Base-by-base conservation (phyloP, 345 rosid species). In the Toxicodendron radicans region DNA sequence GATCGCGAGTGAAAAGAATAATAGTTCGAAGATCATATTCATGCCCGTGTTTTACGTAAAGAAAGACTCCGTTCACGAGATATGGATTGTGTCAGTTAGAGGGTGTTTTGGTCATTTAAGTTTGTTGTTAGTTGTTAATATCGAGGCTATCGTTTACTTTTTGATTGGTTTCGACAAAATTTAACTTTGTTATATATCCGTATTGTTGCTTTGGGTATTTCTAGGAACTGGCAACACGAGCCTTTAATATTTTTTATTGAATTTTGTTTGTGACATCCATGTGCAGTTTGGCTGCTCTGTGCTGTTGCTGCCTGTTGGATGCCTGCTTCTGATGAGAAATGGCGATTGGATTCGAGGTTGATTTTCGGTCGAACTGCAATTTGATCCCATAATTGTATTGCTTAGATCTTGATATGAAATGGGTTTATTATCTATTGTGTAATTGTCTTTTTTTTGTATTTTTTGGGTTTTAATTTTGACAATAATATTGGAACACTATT, bases 261-360 rank as follows among this genome's bases (percentile, higher is more conserved):
- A n/a, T n/a, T n/a, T n/a, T n/a, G n/a, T n/a, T 48, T 12, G 52
- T 38, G 43, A 38, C 8, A n/a, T n/a, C n/a, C n/a, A 18, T 21
- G 18, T 32, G 74, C 84, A 87, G 91, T 74, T 80, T 85, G 79
- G 87, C 88, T 74, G 90, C 76, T 46, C 43, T 82, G 9, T 82
- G 85, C 74, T 82, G 85, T 24, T 82, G 85, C 69, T 82, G 85
- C 60, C 73, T 79, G 9, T 64, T 82, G 75, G 83, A 80, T 3
- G 80, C 83, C 5, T 73, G 84, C 76, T 83, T 87, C 83, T 87
- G 84, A 87, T 18, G 58, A 59, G 71, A 72, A 76, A 78, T 7
- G 57, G 71, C 21, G n/a, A n/a, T n/a, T n/a, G n/a, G n/a, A n/a
- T n/a, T n/a, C n/a, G n/a, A n/a, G n/a, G n/a, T n/a, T n/a, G n/a